A percentile compares a stretch with the other conserved stretches of the same genome.
These are phyloP conservation scores for Eleusine coracana DNA, from an alignment of 176 grass and related monocot genomes.

Conservation along the genomic window DNA sequence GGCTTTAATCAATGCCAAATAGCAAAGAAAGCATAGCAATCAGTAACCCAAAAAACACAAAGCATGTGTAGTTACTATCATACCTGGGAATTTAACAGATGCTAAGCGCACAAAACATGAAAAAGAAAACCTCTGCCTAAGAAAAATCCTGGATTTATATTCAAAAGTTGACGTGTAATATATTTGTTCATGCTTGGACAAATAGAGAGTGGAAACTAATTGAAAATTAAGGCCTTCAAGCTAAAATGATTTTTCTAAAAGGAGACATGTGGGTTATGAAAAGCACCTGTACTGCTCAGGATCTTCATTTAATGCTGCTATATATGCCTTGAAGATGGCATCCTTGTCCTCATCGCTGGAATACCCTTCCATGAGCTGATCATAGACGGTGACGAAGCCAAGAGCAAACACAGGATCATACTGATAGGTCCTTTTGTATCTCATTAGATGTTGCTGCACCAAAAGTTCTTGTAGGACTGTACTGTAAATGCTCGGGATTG, in stretches of 20 bases:
- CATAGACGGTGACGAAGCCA: conserved; percentile 93
- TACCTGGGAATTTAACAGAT: conserved; percentile 23
- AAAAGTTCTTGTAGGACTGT: conserved; percentile 86
- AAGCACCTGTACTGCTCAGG: conserved; percentile 75
- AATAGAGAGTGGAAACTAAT: conserved; percentile 8
- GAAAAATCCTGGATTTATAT: background rate
- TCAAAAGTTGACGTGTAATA: background rate
- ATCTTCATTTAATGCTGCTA: conserved; percentile 85
- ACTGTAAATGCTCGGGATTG: conserved; percentile 98
- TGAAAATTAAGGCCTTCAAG: background rate
- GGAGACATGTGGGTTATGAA: conserved; percentile 21
- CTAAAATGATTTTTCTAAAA: conserved; percentile 18
- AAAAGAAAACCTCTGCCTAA: background rate
- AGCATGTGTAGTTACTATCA: background rate
- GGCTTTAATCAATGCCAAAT: conserved; percentile 16
- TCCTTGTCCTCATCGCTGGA: conserved; percentile 78
- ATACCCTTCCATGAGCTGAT: conserved; percentile 97
- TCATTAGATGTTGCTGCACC: conserved; percentile 93
- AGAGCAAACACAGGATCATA: conserved; percentile 94
- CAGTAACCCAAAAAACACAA: conserved; percentile 12
- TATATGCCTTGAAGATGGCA: conserved; percentile 79
- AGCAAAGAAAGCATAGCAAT: conserved; percentile 13
- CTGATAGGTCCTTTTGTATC: conserved; percentile 97
- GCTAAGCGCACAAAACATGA: background rate
- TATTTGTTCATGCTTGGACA: conserved; percentile 21